A percentile compares a stretch with the other conserved stretches of the same genome.
Conservation (phyloP, 306 rosid species). For the Ceratonia siliqua region DNA sequence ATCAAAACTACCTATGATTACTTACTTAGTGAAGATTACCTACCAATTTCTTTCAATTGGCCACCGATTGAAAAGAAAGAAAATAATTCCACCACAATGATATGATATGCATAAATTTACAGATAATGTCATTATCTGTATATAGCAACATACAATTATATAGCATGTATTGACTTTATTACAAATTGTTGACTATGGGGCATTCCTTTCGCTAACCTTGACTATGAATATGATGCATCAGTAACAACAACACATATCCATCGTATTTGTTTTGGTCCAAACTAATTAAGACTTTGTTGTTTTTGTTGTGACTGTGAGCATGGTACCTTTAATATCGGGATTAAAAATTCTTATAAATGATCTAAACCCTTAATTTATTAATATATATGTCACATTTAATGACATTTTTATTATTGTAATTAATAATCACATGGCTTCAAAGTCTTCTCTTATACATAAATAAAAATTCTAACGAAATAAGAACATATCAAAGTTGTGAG, state of each 20-base stretch:
- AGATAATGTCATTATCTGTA: not conserved
- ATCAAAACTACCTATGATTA: not conserved
- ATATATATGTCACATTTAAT: too few species aligned
- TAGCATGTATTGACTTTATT: not conserved
- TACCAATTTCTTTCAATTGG: not conserved
- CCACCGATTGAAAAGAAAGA: not conserved
- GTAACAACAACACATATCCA: not conserved
- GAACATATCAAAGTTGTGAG: not conserved
- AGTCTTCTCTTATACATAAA: not conserved
- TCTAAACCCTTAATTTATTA: too few species aligned
- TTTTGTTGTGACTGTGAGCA: not conserved
- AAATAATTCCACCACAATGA: too few species aligned
- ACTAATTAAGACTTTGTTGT: not conserved
- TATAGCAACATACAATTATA: not conserved
- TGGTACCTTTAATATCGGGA: not conserved
- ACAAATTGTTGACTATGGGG: not conserved
- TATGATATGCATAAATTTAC: too few species aligned
- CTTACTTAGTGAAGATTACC: not conserved
- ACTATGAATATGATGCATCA: not conserved
- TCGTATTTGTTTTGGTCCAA: not conserved
- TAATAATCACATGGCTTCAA: not conserved
- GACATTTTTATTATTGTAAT: not conserved
- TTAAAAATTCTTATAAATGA: too few species aligned
- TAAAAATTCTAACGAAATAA: not conserved
- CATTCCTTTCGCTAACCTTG: conserved; percentile 11